Conservation (phyloP, 2,329 filamentous ascomycete genomes). For the Periglandula ipomoeae region DNA sequence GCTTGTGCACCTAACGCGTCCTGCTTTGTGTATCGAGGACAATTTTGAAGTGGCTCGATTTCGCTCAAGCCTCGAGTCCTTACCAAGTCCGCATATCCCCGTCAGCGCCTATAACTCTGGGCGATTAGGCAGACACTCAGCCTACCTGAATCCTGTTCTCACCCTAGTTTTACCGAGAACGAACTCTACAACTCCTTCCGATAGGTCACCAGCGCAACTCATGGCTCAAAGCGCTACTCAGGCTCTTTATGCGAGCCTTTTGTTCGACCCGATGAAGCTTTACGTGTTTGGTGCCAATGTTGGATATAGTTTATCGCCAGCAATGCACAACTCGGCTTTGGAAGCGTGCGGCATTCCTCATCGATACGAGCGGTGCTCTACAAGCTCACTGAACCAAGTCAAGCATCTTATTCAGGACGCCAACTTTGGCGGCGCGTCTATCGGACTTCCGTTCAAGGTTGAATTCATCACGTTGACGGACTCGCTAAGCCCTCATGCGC, state of each 20-base stretch:
- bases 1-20: slow-evolving; percentile 51
- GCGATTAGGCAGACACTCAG: slow-evolving; percentile 51
- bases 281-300: slow-evolving; percentile 68
- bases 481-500: slow-evolving; percentile 62
- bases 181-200: slow-evolving; percentile 5
- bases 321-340: slow-evolving; percentile 68
- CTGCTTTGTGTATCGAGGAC: slow-evolving; percentile 47
- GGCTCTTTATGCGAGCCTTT: slow-evolving; percentile 57
- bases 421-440: slow-evolving; percentile 62
- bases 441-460: slow-evolving; percentile 68
- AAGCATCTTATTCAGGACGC: slow-evolving; percentile 54
- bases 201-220: slow-evolving; percentile 23
- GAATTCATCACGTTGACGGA: slow-evolving; percentile 61
- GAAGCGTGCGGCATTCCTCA: slow-evolving; percentile 60
- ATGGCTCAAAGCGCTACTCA: slow-evolving; percentile 56
- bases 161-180: slow-evolving; percentile 46
- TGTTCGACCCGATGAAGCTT: slow-evolving; percentile 60
- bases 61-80: slow-evolving; percentile 36
- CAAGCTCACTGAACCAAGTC: slow-evolving; percentile 52
- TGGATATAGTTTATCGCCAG: slow-evolving; percentile 63
- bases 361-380: slow-evolving; percentile 55
- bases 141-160: slow-evolving; percentile 56
- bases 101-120: slow-evolving; percentile 59
- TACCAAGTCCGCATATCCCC: slow-evolving; percentile 35
- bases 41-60: slow-evolving; percentile 52